Evolutionary conservation across 805 yeast genomes (phyloP), one percentile per base, ranked within the genome.

Genomic region (Teunomyces tritomae): DNA sequence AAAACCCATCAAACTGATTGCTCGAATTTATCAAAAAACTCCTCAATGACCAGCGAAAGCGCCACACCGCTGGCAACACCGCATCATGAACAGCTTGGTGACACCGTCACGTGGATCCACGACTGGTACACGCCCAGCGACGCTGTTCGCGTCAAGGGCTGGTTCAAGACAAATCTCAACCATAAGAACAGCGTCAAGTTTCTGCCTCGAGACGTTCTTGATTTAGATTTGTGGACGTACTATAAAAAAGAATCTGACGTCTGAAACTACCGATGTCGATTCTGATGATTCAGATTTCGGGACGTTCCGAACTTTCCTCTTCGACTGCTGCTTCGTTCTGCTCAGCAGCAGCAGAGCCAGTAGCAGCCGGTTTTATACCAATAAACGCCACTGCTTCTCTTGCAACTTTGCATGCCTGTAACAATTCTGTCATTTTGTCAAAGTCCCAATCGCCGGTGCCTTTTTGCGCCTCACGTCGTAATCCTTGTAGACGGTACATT

Each of bases 311-410:
- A 20, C 24, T 20, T 20, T 20, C 24, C 24, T 20, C 24, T 6
- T 20, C 24, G 6, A 20, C 24, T 20, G 24, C 24, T 20, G 24
- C 24, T 20, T 20, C 24, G 7, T 13, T 9, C 7, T 13, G 7
- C 11, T 29, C 32, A 29, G 32, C n/a, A 8, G 6, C 33, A 11
- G 5, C 14, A 11, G 32, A 5, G 6, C 5, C 11, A 7, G 33
- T 28, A 11, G 17, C 16, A 9, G 14, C 35, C n/a, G 8, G 14
- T 28, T 49, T 53, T n/a, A 51, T 28, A 4, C 74, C 68, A 10
- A 87, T 51, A 49, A 86, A 79, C 4, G 82, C 71, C 4, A 84
- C 61, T 3, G 91, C 85, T 37, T 77, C 71, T 54, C 91, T 71
- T 0, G 91, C 94, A 5, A 56, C 57, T 2, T 58, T 62, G 1